These are phyloP conservation scores for Xerocomus minutiporus DNA, from an alignment of 1,284 basidiomycete genomes.

Conservation along the genomic window DNA sequence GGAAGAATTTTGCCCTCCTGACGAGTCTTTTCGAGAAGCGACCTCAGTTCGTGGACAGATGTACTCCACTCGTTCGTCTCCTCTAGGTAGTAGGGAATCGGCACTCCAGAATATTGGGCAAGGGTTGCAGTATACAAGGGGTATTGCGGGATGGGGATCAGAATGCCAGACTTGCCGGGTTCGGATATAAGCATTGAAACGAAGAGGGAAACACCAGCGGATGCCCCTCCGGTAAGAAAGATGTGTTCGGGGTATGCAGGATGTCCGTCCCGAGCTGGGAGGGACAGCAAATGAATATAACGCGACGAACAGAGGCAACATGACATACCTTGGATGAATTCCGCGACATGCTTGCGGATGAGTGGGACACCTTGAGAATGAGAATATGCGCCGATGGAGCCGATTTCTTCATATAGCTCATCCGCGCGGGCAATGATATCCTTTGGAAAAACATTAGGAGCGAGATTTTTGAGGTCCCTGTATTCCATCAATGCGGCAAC, in stretches of 20 bases:
- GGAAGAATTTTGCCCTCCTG: slow-evolving; percentile 56
- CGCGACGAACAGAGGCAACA: not conserved
- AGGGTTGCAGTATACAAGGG: slow-evolving; percentile 95
- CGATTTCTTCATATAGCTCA: slow-evolving; percentile 81
- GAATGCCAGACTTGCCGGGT: slow-evolving; percentile 64
- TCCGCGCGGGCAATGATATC: slow-evolving; percentile 85
- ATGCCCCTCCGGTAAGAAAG: slow-evolving; percentile 93
- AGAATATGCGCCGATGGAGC: slow-evolving; percentile 93
- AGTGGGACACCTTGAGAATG: slow-evolving; percentile 91
- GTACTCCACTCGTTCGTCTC: slow-evolving; percentile 84
- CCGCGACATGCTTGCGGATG: slow-evolving; percentile 85
- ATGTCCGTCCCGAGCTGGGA: slow-evolving; percentile 81
- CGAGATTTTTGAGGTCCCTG: slow-evolving; percentile 78
- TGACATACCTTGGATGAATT: slow-evolving; percentile 61
- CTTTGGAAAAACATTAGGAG: slow-evolving; percentile 75
- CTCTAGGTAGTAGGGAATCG: slow-evolving; percentile 87
- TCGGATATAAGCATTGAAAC: slow-evolving; percentile 75
- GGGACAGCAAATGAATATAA: slow-evolving; percentile 9
- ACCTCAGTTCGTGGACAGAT: slow-evolving; percentile 66
- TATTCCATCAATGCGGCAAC: slow-evolving; percentile 90
- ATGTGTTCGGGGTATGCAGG: slow-evolving; percentile 82
- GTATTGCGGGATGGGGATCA: slow-evolving; percentile 98
- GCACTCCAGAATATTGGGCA: slow-evolving; percentile 76
- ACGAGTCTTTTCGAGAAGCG: slow-evolving; percentile 65
- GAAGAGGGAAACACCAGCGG: slow-evolving; percentile 85